These are phyloP conservation scores for Oryza brachyantha DNA, from an alignment of 176 grass and related monocot genomes.

Conservation along the genomic window DNA sequence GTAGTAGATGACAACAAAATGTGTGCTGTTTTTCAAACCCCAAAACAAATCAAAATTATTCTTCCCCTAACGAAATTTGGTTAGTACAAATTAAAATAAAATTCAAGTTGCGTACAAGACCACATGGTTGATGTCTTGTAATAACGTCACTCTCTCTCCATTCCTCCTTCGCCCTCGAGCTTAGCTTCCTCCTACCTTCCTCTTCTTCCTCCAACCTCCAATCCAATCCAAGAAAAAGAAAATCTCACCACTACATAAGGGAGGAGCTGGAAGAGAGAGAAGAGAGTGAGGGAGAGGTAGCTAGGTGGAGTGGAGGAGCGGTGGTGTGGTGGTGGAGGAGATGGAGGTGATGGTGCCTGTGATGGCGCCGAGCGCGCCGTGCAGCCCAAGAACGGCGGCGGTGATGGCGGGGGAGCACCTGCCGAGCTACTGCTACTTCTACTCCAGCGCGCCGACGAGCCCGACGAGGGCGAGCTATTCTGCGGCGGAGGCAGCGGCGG, in stretches of 20 bases:
- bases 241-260: conserved; percentile 21
- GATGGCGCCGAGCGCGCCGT: conserved; percentile 59
- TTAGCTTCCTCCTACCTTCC: conserved; percentile 65
- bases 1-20: conserved; percentile 25
- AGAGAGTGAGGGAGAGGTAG: background rate
- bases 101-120: conserved; percentile 34
- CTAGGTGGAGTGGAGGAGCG: too few relatives aligned
- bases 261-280: background rate
- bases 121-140: conserved; percentile 40
- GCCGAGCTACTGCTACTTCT: conserved; percentile 50
- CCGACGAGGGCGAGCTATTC: conserved; percentile 50
- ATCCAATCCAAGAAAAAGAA: background rate
- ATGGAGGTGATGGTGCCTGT: conserved; percentile 79
- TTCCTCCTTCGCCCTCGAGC: background rate
- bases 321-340: too few relatives aligned
- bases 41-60: conserved; percentile 5
- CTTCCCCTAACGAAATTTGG: conserved; percentile 32
- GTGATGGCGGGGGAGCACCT: conserved; percentile 22
- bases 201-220: background rate
- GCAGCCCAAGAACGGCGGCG: conserved; percentile 56
- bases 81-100: conserved; percentile 6
- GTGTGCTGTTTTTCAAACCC: conserved; percentile 5
- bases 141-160: conserved; percentile 17
- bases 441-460: conserved; percentile 79
- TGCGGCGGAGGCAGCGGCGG: background rate